A percentile compares a stretch with the other conserved stretches of the same genome.
These are phyloP conservation scores for Ascochyta koolunga DNA, from an alignment of 2,329 filamentous ascomycete genomes.

Conservation along the genomic window DNA sequence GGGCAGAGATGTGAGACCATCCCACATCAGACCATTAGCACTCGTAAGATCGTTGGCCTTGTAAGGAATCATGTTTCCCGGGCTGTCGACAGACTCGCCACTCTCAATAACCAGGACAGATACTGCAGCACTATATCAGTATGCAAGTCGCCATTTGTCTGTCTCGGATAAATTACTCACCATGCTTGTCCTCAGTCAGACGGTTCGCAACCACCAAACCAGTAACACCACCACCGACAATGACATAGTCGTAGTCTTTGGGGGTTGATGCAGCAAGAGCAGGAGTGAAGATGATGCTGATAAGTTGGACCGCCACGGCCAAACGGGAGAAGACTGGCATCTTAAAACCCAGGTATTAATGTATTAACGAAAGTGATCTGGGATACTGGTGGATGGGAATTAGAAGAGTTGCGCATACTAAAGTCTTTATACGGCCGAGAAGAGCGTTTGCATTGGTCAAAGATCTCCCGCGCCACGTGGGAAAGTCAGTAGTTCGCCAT, in stretches of 20 bases:
- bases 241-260: slow-evolving; percentile 38
- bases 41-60: slow-evolving; percentile 34
- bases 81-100: slow-evolving; percentile 32
- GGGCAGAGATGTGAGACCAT: slow-evolving; percentile 28
- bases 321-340: slow-evolving; percentile 36
- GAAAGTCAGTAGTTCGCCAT: slow-evolving; percentile 17
- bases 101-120: slow-evolving; percentile 37
- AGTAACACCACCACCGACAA: slow-evolving; percentile 40
- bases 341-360: slow-evolving; percentile 16
- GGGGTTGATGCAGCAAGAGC: slow-evolving; percentile 19
- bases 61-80: slow-evolving; percentile 34
- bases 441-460: slow-evolving; percentile 19
- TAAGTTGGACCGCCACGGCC: slow-evolving; percentile 32
- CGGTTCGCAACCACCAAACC: slow-evolving; percentile 39
- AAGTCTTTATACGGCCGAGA: slow-evolving; percentile 26
- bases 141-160: neutral
- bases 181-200: slow-evolving; percentile 31
- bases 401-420: slow-evolving; percentile 13
- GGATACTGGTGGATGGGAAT: slow-evolving; percentile 6
- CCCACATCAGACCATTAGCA: slow-evolving; percentile 28
- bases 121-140: slow-evolving; percentile 17
- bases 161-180: slow-evolving; percentile 11
- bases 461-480: slow-evolving; percentile 17
- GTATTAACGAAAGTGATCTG: slow-evolving; percentile 25
- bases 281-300: slow-evolving; percentile 28